Evolutionary conservation across 495 filamentous ascomycete genomes (phyloP), one percentile per base, ranked within the genome.

Genomic region (Hyaloscypha bicolor): DNA sequence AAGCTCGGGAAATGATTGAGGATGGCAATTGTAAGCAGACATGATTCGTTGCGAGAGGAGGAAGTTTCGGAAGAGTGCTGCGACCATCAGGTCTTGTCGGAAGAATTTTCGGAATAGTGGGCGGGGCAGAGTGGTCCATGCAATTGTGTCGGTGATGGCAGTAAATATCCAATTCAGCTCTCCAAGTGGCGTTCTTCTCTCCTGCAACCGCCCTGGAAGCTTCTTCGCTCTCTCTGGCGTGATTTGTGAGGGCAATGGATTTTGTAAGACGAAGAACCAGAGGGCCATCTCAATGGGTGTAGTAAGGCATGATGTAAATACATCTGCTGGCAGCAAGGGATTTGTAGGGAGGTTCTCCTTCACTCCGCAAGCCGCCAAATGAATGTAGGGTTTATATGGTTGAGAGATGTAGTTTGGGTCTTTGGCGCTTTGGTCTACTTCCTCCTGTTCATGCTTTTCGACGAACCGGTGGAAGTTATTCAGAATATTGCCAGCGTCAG

Each of bases 161-260:
- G 95, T 99, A 71, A 99, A 97, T 29, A 99, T 99, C 95, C 95
- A 99, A 75, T 98, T 98, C 4, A 99, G 79, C 78, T 99, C 95
- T 55, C 95, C 95, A 51, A 98, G 85, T 1, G 95, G 96, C 52
- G 94, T 97, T 76, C 96, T 82, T n/a, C 95, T 87, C 73, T 99
- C 95, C 70, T 95, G 92, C 31, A 97, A 81, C 62, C 91, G 86
- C 25, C 95, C 95, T 2, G 93, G 92, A 9, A 94, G 85, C 70
- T 88, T 87, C 78, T 89, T 87, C 25, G 93, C 93, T 63, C 93
- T 87, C 60, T 96, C 92, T 21, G 92, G 84, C 0, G 88, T 90
- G 56, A 97, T 78, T 55, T 87, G 83, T 3, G 84, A 90, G 29
- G 90, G 88, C 0, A 98, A 81, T 6, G 93, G 94, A 68, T 97